Base-by-base conservation (phyloP, 148 eudicot genomes). In the Pharnaceum exiguum region DNA sequence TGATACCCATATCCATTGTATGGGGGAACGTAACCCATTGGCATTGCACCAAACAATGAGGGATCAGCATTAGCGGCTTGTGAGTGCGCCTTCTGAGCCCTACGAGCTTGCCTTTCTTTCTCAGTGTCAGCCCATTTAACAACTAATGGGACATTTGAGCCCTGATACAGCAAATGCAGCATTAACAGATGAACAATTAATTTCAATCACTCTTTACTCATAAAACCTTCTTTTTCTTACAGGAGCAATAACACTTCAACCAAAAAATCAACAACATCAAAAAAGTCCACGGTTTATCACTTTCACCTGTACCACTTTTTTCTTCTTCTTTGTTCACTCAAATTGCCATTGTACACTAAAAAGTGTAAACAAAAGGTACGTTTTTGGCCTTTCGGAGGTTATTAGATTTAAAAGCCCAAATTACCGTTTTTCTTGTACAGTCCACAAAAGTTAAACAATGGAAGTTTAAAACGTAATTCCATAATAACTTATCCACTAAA, bases 61-160 rank as follows among this genome's bases (percentile, higher is more conserved):
- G 83, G 74, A 73, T 76, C 71, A 57, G 65, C 51, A 71, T 62
- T 73, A 40, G 82, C 63, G 55, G 75, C 73, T 53, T 60, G 82
- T 10, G 83, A 79, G 29, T 77, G 79, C 43, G 77, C 79, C 65
- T 90, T 90, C 64, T 87, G 97, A 75, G 82, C 81, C 75, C 75
- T 77, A 62, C 97, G 77, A 71, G 89, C 89, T 62, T 82, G 86
- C 65, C 95, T 84, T 79, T 90, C 97, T 70, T 84, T 90, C 63
- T 90, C 95, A 21, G 97, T 90, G 75, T 87, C 97, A 16, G 97
- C 97, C 97, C 95, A 87, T 68, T 90, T 90, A 46, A 90, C 93
- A 58, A 90, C 95, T 71, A 87, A 80, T 46, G 97, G 97, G 45
- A 87, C 76, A 43, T 79, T 80, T 54, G 97, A 87, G 47, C 95